Conservation (phyloP, 2,329 filamentous ascomycete genomes). For the Chaetomium strumarium region DNA sequence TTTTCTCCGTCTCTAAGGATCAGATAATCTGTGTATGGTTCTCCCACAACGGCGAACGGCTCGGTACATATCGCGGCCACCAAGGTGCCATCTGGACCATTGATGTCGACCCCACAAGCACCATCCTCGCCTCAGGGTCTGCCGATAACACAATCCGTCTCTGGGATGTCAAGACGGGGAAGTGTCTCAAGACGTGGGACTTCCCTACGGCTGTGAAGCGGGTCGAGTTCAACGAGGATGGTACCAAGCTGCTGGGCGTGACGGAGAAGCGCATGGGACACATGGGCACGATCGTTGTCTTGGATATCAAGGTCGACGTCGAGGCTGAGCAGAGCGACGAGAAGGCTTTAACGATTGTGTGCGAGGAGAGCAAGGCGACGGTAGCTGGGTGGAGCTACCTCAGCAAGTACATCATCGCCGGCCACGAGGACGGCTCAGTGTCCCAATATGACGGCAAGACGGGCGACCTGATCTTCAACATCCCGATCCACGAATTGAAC, state of each 20-base stretch:
- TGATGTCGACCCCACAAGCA: conserved; percentile 88
- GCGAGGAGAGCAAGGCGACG: conserved; percentile 92
- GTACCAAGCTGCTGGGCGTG: conserved; percentile 81
- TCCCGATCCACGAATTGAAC: conserved; percentile 80
- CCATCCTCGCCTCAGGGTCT: conserved; percentile 87
- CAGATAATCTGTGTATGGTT: conserved; percentile 97
- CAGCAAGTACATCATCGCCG: conserved; percentile 92
- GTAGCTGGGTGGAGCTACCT: conserved; percentile 96
- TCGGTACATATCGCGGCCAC: conserved; percentile 95
- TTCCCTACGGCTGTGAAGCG: conserved; percentile 96
- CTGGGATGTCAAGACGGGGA: conserved; percentile 92
- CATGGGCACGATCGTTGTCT: conserved; percentile 86
- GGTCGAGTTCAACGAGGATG: conserved; percentile 95
- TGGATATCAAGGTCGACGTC: conserved; percentile 80
- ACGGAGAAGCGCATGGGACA: conserved; percentile 99
- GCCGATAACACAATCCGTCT: conserved; percentile 97
- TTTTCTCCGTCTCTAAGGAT: conserved; percentile 95
- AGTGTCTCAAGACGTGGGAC: conserved; percentile 94
- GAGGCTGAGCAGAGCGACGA: conserved; percentile 80
- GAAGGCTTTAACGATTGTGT: conserved; percentile 79
- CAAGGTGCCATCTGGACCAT: conserved; percentile 98
- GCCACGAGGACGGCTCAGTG: conserved; percentile 92
- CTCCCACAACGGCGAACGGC: conserved; percentile 93
- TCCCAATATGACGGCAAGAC: conserved; percentile 89
- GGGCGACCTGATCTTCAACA: conserved; percentile 75